Conservation (phyloP, 108 stramenopile species). For the Discostella pseudostelligera region DNA sequence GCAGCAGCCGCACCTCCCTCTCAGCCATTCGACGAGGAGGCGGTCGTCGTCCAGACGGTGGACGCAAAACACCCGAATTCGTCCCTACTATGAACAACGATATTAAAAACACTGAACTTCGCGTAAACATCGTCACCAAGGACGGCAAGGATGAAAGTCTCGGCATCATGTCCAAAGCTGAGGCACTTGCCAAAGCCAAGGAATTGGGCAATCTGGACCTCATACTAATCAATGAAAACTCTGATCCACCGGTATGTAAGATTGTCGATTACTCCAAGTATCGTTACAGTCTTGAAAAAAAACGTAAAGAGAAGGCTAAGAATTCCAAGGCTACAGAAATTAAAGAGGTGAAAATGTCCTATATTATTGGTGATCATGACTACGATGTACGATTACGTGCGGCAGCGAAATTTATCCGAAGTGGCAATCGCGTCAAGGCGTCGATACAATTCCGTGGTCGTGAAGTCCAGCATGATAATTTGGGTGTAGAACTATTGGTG, state of each 20-base stretch:
- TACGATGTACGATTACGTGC: constrained; percentile 87
- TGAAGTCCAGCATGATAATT: constrained; percentile 77
- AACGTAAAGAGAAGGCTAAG: constrained; percentile 92
- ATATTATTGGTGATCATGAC: constrained; percentile 96
- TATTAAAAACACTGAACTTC: constrained; percentile 56
- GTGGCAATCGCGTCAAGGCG: constrained; percentile 87
- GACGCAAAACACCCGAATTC: constrained; percentile 42
- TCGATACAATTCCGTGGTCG: constrained; percentile 83
- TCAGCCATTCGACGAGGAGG: constrained; percentile 44
- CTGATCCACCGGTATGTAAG: constrained; percentile 93
- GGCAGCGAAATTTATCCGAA: constrained; percentile 81
- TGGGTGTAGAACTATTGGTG: constrained; percentile 72
- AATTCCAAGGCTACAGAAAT: constrained; percentile 92
- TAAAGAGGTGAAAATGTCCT: constrained; percentile 96
- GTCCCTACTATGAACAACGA: constrained; percentile 85
- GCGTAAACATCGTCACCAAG: constrained; percentile 55
- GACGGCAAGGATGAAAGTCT: constrained; percentile 86
- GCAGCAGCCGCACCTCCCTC: constrained; percentile 8
- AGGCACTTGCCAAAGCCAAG: constrained; percentile 86
- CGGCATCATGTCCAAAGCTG: constrained; percentile 81
- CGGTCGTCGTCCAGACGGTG: constrained; percentile 33
- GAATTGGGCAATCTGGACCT: constrained; percentile 87
- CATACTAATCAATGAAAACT: constrained; percentile 85
- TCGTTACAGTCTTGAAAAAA: constrained; percentile 90
- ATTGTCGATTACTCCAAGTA: constrained; percentile 95